phyloP scores from a whole-genome alignment of 345 rosid species.

The Cardiospermum halicacabum region DNA sequence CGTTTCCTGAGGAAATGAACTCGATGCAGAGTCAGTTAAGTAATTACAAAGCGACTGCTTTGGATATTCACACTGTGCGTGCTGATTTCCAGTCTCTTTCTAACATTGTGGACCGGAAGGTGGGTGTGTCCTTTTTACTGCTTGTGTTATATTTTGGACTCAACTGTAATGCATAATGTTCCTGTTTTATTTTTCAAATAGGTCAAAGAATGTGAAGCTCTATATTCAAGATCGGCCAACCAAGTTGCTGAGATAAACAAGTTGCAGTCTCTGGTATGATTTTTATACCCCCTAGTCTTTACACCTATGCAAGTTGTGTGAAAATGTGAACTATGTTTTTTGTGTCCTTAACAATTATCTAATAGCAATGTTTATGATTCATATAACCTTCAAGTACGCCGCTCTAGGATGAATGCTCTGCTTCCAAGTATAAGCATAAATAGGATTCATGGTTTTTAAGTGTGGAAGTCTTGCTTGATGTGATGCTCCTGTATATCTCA shows the following conservation, averaged over 20 bases:
- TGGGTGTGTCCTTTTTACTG: constrained; percentile 25
- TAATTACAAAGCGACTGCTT: constrained; percentile 65
- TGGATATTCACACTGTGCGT: constrained; percentile 69
- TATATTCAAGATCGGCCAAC: constrained; percentile 48
- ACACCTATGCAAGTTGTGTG: too few species aligned
- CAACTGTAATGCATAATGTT: constrained; percentile 17
- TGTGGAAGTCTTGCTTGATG: not conserved
- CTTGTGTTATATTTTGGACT: constrained; percentile 16
- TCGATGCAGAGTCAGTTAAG: constrained; percentile 75
- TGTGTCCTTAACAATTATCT: not conserved
- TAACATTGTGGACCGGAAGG: constrained; percentile 64
- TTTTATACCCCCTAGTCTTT: too few species aligned
- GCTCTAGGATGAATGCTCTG: not conserved
- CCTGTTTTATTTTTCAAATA: constrained; percentile 33
- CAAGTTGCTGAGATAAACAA: constrained; percentile 59
- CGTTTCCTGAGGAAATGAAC: constrained; percentile 91
- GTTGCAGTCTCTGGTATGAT: constrained; percentile 71
- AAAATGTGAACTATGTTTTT: not conserved
- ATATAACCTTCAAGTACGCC: not conserved
- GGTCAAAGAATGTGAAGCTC: constrained; percentile 60
- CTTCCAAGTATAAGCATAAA: not conserved
- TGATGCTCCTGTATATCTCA: not conserved
- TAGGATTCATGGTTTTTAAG: not conserved
- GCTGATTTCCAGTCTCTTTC: constrained; percentile 82
- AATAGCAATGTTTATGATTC: not conserved